Evolutionary conservation across 768 basidiomycete species (phyloP), one percentile per base, ranked within the genome.

Genomic region (Polyporus arcularius): DNA sequence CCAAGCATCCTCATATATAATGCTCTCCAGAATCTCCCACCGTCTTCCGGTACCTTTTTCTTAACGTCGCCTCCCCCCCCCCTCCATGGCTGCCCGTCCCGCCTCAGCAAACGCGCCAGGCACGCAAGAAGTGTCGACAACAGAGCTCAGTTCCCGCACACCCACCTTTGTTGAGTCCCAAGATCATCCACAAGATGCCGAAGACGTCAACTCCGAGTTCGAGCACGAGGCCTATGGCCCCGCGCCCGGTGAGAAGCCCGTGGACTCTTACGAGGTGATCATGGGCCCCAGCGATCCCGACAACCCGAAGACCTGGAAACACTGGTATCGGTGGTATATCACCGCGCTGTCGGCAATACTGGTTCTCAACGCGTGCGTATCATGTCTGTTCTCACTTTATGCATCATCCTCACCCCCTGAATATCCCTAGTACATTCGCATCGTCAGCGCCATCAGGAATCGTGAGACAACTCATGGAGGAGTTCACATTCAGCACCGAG

Each of bases 361-460:
- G n/a, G 68, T 66, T 3, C 49, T 72, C 28, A 72, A 72, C 30
- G 69, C 69, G 79, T 88, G 63, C 39, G 79, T 73, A 26, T n/a
- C 11, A 42, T 31, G 26, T 11, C 12, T 3, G 18, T 15, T 42
- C 39, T 21, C 42, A 26, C 21, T 26, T 21, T 54, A 11, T 30
- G 14, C 38, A 81, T 80, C 71, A 74, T 45, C 84, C 84, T 65
- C 81, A 82, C 72, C 68, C 84, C 21, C 48, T 28, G 15, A n/a
- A n/a, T 9, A 46, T 61, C 41, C 53, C 14, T 61, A 87, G 86
- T 21, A 87, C 86, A 1, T 88, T 86, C 67, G 80, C 87, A 15
- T 86, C 85, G 63, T 80, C 85, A 15, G 82, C 83, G 0, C 84
- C 86, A 1, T 76, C 83, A 30, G 79, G 82, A 5, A 75, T 85